These are phyloP conservation scores for Colletotrichum sojae DNA, from an alignment of 2,329 filamentous ascomycete genomes.

Conservation along the genomic window DNA sequence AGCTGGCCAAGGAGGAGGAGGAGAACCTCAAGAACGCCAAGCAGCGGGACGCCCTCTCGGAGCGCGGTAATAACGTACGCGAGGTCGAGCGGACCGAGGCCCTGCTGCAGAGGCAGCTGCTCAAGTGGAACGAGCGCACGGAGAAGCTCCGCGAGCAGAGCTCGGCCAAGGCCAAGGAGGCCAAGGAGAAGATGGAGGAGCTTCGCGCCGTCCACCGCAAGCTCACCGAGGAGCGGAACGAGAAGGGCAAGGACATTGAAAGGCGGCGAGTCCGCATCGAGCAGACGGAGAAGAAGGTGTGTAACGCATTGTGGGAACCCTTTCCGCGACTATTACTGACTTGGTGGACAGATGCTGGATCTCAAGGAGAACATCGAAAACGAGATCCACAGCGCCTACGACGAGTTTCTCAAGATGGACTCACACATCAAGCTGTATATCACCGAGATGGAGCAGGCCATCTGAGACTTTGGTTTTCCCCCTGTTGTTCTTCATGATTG, in stretches of 20 bases:
- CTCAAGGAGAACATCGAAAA: conserved; percentile 97
- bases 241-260: conserved; percentile 94
- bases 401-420: conserved; percentile 98
- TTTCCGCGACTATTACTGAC: conserved; percentile 38
- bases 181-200: conserved; percentile 92
- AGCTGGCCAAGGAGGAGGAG: conserved; percentile 92
- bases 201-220: conserved; percentile 83
- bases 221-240: conserved; percentile 85
- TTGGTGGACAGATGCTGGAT: conserved; percentile 85
- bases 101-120: conserved; percentile 85
- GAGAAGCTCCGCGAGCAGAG: conserved; percentile 86
- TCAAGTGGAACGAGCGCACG: conserved; percentile 89
- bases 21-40: conserved; percentile 84
- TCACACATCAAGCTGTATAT: conserved; percentile 98
- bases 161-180: conserved; percentile 83
- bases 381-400: conserved; percentile 90
- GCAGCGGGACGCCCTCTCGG: conserved; percentile 89
- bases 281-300: conserved; percentile 98
- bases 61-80: conserved; percentile 88
- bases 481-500: conserved; percentile 6
- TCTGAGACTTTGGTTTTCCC: conserved; percentile 53
- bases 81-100: conserved; percentile 93
- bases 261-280: conserved; percentile 93
- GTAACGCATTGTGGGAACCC: conserved; percentile 43
- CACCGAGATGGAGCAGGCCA: conserved; percentile 96